Evolutionary conservation across 768 basidiomycete genomes (phyloP), one percentile per base, ranked within the genome.

Genomic region (Cystofilobasidium macerans): DNA sequence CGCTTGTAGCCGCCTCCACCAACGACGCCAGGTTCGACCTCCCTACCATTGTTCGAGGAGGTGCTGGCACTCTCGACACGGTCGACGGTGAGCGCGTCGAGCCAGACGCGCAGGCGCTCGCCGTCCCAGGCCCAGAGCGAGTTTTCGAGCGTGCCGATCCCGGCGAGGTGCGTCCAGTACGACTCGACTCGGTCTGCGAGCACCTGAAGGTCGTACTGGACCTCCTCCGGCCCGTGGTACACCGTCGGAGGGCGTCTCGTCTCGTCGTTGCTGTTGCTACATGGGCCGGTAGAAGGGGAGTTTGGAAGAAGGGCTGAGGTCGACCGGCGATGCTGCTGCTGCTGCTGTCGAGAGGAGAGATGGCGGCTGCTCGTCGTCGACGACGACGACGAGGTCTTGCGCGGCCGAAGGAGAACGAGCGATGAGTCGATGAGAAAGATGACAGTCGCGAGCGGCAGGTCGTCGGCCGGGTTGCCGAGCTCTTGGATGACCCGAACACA

Each of bases 121-220:
- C 92, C 94, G 70, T 97, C 94, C 75, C 89, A 99, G 1, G 86
- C 94, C 94, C 94, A 99, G 26, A 99, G 79, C 8, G 93, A 97
- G 77, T 99, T 99, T 74, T 98, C 94, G 56, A 99, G 78, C 2
- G 89, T 84, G 8, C 86, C 88, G 45, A 99, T 90, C 1, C 94
- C 94, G 43, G 87, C 84, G 48, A 99, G 80, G 79, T 97, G 94
- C 62, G 93, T 95, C 94, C 94, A 99, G 76, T 93, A 99, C 73
- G 95, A 92, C 73, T 99, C 94, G 70, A 98, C 89, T n/a, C 86
- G 84, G 69, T 95, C 90, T 0, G 94, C 91, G 51, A 99, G 86
- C 36, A 98, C 87, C 74, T 97, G 94, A 81, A 97, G 86, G 76
- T 97, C 94, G 73, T 99, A 99, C 71, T 86, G 89, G 74, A 94